A percentile compares a stretch with the other conserved stretches of the same genome.
These are phyloP conservation scores for Fulvia fulva DNA, from an alignment of 2,329 filamentous ascomycete species.

Conservation along the genomic window DNA sequence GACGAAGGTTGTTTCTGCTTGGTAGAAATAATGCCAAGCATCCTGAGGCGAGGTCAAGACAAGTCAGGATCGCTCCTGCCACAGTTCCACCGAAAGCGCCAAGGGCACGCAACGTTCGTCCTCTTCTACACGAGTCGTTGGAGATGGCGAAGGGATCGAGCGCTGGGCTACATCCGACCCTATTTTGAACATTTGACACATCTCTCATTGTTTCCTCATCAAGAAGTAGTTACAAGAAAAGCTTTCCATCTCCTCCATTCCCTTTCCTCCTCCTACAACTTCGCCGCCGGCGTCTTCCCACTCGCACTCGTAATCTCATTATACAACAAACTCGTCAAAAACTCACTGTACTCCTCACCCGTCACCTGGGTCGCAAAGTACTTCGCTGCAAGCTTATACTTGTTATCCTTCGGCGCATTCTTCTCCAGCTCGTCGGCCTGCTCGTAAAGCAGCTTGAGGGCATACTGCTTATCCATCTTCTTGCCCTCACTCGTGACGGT, in stretches of 20 bases:
- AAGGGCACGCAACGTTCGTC: too few species aligned
- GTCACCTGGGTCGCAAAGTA: slow-evolving; percentile 93
- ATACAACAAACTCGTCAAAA: slow-evolving; percentile 85
- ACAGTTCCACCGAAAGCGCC: too few species aligned
- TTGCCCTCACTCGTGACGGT: slow-evolving; percentile 81
- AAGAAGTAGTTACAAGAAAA: not conserved
- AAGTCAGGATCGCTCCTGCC: too few species aligned
- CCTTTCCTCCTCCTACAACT: slow-evolving; percentile 30
- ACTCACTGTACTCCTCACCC: slow-evolving; percentile 96
- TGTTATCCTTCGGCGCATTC: slow-evolving; percentile 81
- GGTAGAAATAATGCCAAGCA: too few species aligned
- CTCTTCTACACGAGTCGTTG: too few species aligned
- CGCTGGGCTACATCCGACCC: too few species aligned
- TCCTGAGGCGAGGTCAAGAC: too few species aligned
- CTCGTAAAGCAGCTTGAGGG: slow-evolving; percentile 81
- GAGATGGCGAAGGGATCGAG: too few species aligned
- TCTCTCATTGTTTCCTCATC: not conserved
- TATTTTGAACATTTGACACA: not conserved
- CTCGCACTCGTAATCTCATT: slow-evolving; percentile 80
- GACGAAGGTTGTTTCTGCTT: too few species aligned
- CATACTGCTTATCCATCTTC: slow-evolving; percentile 88
- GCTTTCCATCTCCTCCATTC: not conserved
- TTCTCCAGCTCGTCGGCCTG: slow-evolving; percentile 69
- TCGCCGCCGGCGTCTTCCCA: slow-evolving; percentile 53
- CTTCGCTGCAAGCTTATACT: slow-evolving; percentile 82